Base-by-base conservation (phyloP, 805 yeast genomes). In the Starmerella apicola region DNA sequence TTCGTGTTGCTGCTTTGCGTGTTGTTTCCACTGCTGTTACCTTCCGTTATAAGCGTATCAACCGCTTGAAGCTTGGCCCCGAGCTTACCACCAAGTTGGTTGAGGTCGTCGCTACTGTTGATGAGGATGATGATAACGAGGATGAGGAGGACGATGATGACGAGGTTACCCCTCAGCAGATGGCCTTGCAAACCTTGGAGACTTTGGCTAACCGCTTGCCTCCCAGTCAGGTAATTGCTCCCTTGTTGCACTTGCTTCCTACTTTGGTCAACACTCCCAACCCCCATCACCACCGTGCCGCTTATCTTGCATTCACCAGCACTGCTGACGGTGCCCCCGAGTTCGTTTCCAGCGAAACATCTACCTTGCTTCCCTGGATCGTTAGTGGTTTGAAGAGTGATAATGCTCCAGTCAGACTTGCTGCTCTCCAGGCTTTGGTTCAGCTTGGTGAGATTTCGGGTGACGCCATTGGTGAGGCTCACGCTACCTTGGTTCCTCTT, bases 281-380 rank as follows among this genome's bases (percentile, higher is more conserved):
- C 58, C 69, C 71, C 46, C 78, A 72, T 49, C 84, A 81, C 64
- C 77, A 93, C 66, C 77, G 95, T 65, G 95, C 93, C 44, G 91
- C 81, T 40, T 68, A 85, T 38, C 66, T 83, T 52, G 73, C 94
- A 25, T 65, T 91, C 47, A 84, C 93, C 52, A 82, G 76, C 42
- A 76, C 88, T 38, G 81, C 81, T 34, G 73, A 81, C 48, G 98
- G 97, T 58, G 88, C 97, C 31, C 97, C 97, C 46, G 99, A 91
- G 57, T 88, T 70, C 61, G 71, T 81, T 53, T 72, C 85, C 34
- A 70, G 79, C 35, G 88, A 85, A 57, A 63, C 86, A 45, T 71
- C 72, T 44, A 77, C 76, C 55, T 64, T 91, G 46, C 70, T 85
- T 39, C 83, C 84, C 37, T 71, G 76, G 43, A 63, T 88, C 35